Evolutionary conservation across 1,139 yeast species (phyloP).

Genomic region (Debaryomyces psychrophilus): DNA sequence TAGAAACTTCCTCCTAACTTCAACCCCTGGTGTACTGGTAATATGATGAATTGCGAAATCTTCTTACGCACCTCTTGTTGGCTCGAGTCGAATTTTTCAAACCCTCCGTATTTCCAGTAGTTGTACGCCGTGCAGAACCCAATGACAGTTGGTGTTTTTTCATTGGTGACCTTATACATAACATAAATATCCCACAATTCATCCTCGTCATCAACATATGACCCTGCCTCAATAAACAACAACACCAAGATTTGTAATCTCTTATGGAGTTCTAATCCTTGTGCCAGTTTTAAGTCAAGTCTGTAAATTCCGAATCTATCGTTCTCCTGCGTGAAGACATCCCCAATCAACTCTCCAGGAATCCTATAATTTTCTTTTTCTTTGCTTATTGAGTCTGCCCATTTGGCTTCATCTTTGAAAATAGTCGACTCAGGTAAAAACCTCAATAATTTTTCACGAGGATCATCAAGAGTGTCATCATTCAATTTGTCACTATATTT

Average conservation of each 20-base stretch:
- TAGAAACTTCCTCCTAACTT: constrained; percentile 75
- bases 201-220: constrained; percentile 78
- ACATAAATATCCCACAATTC: constrained; percentile 70
- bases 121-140: constrained; percentile 87
- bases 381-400: constrained; percentile 59
- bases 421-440: constrained; percentile 66
- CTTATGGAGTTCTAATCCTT: constrained; percentile 58
- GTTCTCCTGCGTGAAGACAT: constrained; percentile 33
- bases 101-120: constrained; percentile 76
- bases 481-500: constrained; percentile 56
- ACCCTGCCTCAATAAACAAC: constrained; percentile 91
- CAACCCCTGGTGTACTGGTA: constrained; percentile 78
- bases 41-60: constrained; percentile 82
- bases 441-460: constrained; percentile 53
- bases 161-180: constrained; percentile 49
- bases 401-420: constrained; percentile 61
- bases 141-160: constrained; percentile 48
- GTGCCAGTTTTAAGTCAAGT: constrained; percentile 41
- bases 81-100: constrained; percentile 55
- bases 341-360: constrained; percentile 50
- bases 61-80: constrained; percentile 59
- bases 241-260: constrained; percentile 80
- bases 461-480: constrained; percentile 53
- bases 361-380: constrained; percentile 50
- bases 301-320: constrained; percentile 40